Evolutionary conservation across 306 rosid species (phyloP), one percentile per base, ranked within the genome.

Genomic region (Dalbergia cochinchinensis): DNA sequence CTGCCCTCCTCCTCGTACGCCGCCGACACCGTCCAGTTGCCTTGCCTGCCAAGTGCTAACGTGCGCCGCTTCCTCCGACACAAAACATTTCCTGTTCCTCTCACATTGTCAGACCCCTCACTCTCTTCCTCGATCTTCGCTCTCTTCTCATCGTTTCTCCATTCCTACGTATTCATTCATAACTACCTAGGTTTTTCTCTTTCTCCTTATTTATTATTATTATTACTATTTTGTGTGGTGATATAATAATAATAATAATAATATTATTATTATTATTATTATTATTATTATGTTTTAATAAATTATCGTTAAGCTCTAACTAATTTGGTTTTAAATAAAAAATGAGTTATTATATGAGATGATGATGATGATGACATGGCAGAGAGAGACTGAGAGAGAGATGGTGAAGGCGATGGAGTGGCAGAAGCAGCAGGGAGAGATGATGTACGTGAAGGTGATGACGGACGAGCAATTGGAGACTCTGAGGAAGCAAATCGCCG

Each of bases 401-500:
- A 80, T 81, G 85, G 78, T 69, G 80, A 81, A 67, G 55, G 33
- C 51, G 42, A 82, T 61, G 85, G 81, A 69, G 14, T 76, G 81
- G 81, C 85, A 75, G 67, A 61, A 82, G 42, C 72, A 50, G 79
- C 39, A 73, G 63, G 62, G 89, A 58, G 74, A 89, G 20, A 83
- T 79, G 60, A 61, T 83, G 86, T 88, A 85, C 73, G 91, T 86
- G 70, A 91, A 90, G 53, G 95, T 90, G 34, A 92, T 94, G 97
- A 94, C 97, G 1, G 94, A 94, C 53, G 94, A 90, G 67, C 98
- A 94, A 73, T 72, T 94, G 82, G 94, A 92, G 72, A 94, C 96
- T 45, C 89, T 94, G 2, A 84, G 97, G 57, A 94, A 90, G 81
- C 98, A 94, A 73, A 94, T 94, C 20, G 91, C 98, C 0, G 88